phyloP scores from a whole-genome alignment of 257 asterid genomes.

The Przewalskia tangutica region DNA sequence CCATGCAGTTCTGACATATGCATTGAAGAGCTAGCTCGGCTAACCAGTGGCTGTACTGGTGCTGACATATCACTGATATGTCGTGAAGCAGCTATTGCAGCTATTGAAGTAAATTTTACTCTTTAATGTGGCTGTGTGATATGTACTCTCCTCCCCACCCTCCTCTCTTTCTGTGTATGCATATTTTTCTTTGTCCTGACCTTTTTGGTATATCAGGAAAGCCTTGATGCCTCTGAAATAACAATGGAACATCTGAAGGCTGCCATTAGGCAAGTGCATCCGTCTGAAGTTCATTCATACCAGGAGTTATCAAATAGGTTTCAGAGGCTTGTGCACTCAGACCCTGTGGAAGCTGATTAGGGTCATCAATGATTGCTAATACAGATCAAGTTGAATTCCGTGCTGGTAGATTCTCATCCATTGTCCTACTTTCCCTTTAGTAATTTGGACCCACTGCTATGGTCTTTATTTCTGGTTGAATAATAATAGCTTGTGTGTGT shows the following conservation, averaged over 20 bases:
- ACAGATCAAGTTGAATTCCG: slow-evolving; percentile 8
- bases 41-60: slow-evolving; percentile 78
- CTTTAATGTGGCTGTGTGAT: not conserved
- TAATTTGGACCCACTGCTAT: not conserved
- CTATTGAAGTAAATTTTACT: slow-evolving; percentile 54
- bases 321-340: slow-evolving; percentile 64
- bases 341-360: slow-evolving; percentile 20
- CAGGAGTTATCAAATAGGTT: slow-evolving; percentile 53
- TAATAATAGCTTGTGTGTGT: not conserved
- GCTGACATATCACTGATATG: slow-evolving; percentile 84
- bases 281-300: slow-evolving; percentile 51
- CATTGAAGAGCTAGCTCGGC: slow-evolving; percentile 62
- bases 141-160: not conserved
- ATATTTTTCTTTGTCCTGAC: not conserved
- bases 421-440: not conserved
- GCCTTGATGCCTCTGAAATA: slow-evolving; percentile 54
- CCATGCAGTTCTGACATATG: slow-evolving; percentile 73
- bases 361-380: slow-evolving; percentile 13
- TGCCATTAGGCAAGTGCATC: slow-evolving; percentile 59
- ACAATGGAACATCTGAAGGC: slow-evolving; percentile 66
- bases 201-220: slow-evolving; percentile 41
- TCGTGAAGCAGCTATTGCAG: slow-evolving; percentile 76
- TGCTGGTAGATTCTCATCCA: slow-evolving; percentile 25
- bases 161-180: not conserved
- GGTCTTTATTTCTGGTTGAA: not conserved